Evolutionary conservation across 305 asterid species (phyloP).

Genomic region (Fraxinus nigra): DNA sequence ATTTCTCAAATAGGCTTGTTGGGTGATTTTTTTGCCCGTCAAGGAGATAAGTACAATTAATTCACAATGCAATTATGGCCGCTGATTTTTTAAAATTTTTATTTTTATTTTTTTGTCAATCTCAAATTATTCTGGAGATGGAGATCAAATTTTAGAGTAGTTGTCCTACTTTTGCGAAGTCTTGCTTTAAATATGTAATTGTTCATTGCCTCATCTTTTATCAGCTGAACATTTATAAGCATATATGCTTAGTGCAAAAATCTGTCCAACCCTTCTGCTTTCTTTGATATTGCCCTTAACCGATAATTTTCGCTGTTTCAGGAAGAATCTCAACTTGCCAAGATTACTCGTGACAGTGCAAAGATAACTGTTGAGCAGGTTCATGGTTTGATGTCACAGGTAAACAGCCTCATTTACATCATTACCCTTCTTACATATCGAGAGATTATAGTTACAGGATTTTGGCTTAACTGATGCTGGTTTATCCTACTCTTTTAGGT

Average conservation of each 20-base stretch:
- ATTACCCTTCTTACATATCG: background rate
- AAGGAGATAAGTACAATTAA: slow-evolving; percentile 1
- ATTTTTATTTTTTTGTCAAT: background rate
- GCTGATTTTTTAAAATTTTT: too few species aligned
- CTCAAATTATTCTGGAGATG: background rate
- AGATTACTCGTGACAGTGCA: slow-evolving; percentile 88
- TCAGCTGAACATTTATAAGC: background rate
- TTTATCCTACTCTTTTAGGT: slow-evolving; percentile 43
- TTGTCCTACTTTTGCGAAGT: background rate
- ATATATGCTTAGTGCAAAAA: background rate
- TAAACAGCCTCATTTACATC: slow-evolving; percentile 13
- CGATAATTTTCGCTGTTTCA: slow-evolving; percentile 27
- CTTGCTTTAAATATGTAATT: background rate
- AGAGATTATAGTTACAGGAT: background rate
- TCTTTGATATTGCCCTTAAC: background rate
- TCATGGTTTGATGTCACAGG: slow-evolving; percentile 98
- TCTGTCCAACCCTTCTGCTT: background rate
- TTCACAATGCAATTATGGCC: background rate
- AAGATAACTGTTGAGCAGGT: slow-evolving; percentile 98
- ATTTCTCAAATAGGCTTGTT: background rate
- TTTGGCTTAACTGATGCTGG: background rate
- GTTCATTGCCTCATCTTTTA: background rate
- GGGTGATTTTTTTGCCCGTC: background rate
- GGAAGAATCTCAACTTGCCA: slow-evolving; percentile 92
- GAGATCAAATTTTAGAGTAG: background rate